Percentiles rank a stretch among this genome's conserved stretches.
phyloP scores from a whole-genome alignment of 768 basidiomycete genomes.

The Floccularia luteovirens region DNA sequence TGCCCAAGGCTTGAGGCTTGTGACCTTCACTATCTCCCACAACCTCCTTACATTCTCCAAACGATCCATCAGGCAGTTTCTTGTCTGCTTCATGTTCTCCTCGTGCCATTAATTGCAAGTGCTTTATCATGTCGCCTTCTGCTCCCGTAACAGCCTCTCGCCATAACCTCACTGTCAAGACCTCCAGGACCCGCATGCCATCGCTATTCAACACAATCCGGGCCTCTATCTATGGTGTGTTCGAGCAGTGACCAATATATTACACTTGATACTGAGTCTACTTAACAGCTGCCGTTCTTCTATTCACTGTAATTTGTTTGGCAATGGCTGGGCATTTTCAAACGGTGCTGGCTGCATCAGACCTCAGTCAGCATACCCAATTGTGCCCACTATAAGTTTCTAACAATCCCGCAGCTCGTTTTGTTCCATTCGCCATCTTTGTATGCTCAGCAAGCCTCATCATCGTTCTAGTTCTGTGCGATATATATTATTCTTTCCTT shows the following conservation, averaged over 20 bases:
- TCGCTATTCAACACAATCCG: constrained; percentile 67
- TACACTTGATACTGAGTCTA: not conserved
- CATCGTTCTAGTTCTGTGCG: constrained; percentile 59
- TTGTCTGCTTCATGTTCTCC: constrained; percentile 32
- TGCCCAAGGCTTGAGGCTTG: constrained; percentile 7
- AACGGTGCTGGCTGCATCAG: constrained; percentile 59
- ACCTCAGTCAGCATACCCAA: constrained; percentile 50
- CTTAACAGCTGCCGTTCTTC: constrained; percentile 48
- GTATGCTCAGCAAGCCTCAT: constrained; percentile 66
- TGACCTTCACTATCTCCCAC: constrained; percentile 4
- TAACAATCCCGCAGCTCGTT: constrained; percentile 53
- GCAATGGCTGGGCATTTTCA: constrained; percentile 78
- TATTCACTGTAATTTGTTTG: constrained; percentile 74
- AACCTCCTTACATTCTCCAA: constrained; percentile 4
- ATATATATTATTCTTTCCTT: not conserved
- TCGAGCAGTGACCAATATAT: not conserved
- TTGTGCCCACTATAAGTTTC: constrained; percentile 4
- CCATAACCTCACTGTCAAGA: constrained; percentile 16
- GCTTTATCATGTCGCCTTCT: constrained; percentile 34
- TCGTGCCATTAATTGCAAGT: constrained; percentile 31
- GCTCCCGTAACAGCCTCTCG: constrained; percentile 18
- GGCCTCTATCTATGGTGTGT: constrained; percentile 58
- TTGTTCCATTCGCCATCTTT: constrained; percentile 81
- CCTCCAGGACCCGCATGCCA: constrained; percentile 47
- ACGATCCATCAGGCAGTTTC: constrained; percentile 10